Conservation (phyloP, 352 stramenopile genomes). For the Phytophthora sansomeana region DNA sequence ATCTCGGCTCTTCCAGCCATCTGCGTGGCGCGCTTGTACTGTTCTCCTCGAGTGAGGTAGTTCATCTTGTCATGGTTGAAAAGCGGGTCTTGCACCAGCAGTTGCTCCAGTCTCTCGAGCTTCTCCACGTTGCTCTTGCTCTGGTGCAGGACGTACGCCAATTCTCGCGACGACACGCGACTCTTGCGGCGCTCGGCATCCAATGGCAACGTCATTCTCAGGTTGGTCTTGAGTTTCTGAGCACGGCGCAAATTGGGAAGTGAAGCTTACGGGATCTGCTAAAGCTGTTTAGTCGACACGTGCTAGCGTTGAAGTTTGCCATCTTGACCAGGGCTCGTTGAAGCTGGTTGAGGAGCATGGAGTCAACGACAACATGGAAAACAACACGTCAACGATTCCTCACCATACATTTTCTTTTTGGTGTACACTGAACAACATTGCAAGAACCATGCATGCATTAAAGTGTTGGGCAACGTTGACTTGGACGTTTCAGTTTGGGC, state of each 20-base stretch:
- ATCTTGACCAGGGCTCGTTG: constrained; percentile 19
- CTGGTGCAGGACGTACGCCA: constrained; percentile 70
- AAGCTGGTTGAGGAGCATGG: constrained; percentile 8
- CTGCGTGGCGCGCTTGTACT: constrained; percentile 61
- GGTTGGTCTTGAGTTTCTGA: constrained; percentile 1
- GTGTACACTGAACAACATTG: too few species aligned
- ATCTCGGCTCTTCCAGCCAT: constrained; percentile 64
- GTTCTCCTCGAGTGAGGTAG: constrained; percentile 66
- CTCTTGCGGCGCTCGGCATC: constrained; percentile 57
- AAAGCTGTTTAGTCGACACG: constrained; percentile 33
- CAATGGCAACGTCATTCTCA: constrained; percentile 27
- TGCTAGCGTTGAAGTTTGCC: constrained; percentile 25
- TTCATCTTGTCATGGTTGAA: constrained; percentile 62
- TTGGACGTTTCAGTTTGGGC: not conserved
- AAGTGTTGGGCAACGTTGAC: too few species aligned
- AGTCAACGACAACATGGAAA: too few species aligned
- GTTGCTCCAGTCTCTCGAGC: constrained; percentile 59
- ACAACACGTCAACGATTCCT: not conserved
- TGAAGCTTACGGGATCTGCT: constrained; percentile 8
- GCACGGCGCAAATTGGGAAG: constrained; percentile 27
- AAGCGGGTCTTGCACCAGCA: constrained; percentile 48
- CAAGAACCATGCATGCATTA: too few species aligned
- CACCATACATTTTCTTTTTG: not conserved
- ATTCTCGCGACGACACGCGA: constrained; percentile 51
- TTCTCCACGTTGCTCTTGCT: constrained; percentile 63